Base-by-base conservation (phyloP, 768 basidiomycete species). In the Hericium coralloides region DNA sequence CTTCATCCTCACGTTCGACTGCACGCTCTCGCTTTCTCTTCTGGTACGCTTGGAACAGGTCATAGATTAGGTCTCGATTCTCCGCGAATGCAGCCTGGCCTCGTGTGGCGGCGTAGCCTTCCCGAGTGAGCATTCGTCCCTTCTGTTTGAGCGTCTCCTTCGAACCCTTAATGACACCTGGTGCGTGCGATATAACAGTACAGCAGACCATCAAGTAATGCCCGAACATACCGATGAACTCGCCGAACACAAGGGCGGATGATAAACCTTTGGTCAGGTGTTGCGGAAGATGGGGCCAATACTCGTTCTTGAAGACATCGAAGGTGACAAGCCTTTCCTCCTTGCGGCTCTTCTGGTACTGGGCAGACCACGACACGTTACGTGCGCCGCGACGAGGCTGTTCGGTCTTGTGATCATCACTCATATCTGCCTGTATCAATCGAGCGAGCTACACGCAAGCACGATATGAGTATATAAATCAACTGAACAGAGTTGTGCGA, bases 101-200 rank as follows among this genome's bases (percentile, higher is more conserved):
- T 1, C 17, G 12, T 3, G 50, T 37, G 5, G 48, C 50, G 12
- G 51, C 52, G 38, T 58, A 58, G 0, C 53, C 15, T 5, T 48
- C 57, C n/a, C 39, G 53, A 38, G 58, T 60, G 14, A 63, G 60
- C 31, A 45, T 43, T 18, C 38, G 55, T 17, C 53, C 56, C n/a
- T 43, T 26, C 18, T 31, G 38, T 1, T 55, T 55, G 8, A 81
- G 55, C 0, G 84, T 71, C 49, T 70, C 69, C 64, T 87, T 84
- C 0, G 86, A 85, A n/a, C 87, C 87, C 63, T 81, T 78, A 59
- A 89, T 82, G 6, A 84, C 79, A 36, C 85, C 85, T 68, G 41
- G 9, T 8, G 53, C 1, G n/a, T 20, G 49, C 9, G 45, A 50
- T 20, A 45, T 15, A 20, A 12, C 9, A 12, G 10, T 0, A 15